Evolutionary conservation across 2,329 filamentous ascomycete species (phyloP).

Genomic region (Cercospora janseana): DNA sequence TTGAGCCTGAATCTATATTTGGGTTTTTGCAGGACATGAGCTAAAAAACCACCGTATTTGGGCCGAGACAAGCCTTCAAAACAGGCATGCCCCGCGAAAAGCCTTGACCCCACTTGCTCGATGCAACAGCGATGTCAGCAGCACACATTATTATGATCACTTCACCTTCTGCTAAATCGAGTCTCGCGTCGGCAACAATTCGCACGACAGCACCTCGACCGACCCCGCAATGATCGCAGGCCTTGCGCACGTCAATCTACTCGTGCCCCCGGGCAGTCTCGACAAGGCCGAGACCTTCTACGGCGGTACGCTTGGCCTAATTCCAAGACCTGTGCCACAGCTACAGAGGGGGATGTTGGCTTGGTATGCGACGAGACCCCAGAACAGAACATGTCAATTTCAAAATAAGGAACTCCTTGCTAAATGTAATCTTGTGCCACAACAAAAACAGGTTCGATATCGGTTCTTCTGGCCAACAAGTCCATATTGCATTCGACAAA

Average conservation of each 20-base stretch:
- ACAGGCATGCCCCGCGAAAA: too few relatives aligned
- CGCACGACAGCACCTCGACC: background rate
- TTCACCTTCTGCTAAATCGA: too few relatives aligned
- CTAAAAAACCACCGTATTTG: too few relatives aligned
- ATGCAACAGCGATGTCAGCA: too few relatives aligned
- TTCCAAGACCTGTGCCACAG: constrained; percentile 52
- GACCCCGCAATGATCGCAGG: constrained; percentile 49
- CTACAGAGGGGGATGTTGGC: constrained; percentile 52
- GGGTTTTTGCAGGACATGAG: too few relatives aligned
- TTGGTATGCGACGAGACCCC: constrained; percentile 46
- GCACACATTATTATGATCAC: too few relatives aligned
- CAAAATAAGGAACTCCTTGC: constrained; percentile 3
- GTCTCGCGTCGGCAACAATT: too few relatives aligned
- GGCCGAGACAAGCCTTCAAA: too few relatives aligned
- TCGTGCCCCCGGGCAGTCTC: constrained; percentile 55
- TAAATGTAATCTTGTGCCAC: background rate
- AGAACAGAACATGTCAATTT: constrained; percentile 2
- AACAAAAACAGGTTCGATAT: constrained; percentile 52
- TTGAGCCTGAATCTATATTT: too few relatives aligned
- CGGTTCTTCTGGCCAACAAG: constrained; percentile 49
- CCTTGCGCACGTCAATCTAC: constrained; percentile 58
- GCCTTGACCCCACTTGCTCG: too few relatives aligned
- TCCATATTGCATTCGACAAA: constrained; percentile 54
- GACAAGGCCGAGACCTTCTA: constrained; percentile 56
- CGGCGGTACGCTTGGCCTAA: constrained; percentile 55